Base-by-base conservation (phyloP, 768 basidiomycete genomes). In the Leccinum subtestaceum region DNA sequence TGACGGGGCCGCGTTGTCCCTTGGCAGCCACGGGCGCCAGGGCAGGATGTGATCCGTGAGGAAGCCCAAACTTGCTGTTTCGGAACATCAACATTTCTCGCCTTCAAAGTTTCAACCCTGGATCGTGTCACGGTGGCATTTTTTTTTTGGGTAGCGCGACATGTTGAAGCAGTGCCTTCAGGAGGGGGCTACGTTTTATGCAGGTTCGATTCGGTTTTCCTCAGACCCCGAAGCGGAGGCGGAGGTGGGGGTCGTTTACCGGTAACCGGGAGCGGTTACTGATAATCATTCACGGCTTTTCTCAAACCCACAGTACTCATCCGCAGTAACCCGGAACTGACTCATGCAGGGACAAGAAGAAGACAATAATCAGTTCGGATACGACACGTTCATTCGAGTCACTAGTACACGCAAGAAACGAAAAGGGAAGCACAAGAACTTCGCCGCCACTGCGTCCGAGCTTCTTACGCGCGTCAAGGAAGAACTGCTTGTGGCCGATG, bases 301-400 rank as follows among this genome's bases (percentile, higher is more conserved):
- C 15, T 27, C 5, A 12, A 13, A 25, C 34, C 31, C 19, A 31
- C 31, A n/a, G 43, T 43, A 12, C 19, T 19, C 11, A 43, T 40
- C 38, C 38, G 40, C n/a, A 43, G 12, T 32, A 57, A 29, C 52
- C 53, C 49, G 29, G 15, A 29, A 43, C 40, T 43, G 40, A 43
- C 40, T 27, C 31, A 66, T 66, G 66, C 56, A 58, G 60, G 62
- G 62, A 46, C n/a, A 50, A 55, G 23, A 65, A 55, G 23, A 65
- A 25, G 52, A 67, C 45, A 55, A 19, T n/a, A 49, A 36, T 55
- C 25, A 55, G 55, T 76, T 78, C 53, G 78, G 76, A 57, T 77
- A 79, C 58, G 67, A 80, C 56, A 77, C 81, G 11, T 87, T 87
- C 70, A 79, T 73, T 23, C 78, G 78, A 54, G 80, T 81, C 60